Evolutionary conservation across 2,329 filamentous ascomycete genomes (phyloP).

Genomic region (Clonostachys rhizophaga): DNA sequence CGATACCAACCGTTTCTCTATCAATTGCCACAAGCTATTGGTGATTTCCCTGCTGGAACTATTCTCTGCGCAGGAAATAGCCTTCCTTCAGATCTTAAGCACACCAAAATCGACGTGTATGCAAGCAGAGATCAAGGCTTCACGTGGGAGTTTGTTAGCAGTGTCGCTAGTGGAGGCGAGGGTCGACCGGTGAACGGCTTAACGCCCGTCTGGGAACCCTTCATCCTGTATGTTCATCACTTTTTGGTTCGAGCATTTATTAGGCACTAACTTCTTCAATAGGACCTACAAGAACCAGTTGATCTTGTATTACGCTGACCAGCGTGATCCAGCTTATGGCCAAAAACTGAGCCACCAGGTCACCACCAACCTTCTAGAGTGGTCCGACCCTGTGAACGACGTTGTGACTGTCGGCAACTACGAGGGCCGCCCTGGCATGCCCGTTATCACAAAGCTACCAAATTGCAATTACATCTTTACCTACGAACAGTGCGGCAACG

Average conservation of each 20-base stretch:
- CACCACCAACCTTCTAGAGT: slow-evolving; percentile 52
- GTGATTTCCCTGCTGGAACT: slow-evolving; percentile 53
- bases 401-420: slow-evolving; percentile 45
- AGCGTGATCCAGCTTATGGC: slow-evolving; percentile 56
- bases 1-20: slow-evolving; percentile 66
- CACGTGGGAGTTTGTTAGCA: slow-evolving; percentile 62
- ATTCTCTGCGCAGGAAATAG: slow-evolving; percentile 55
- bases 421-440: slow-evolving; percentile 62
- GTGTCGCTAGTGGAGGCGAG: slow-evolving; percentile 56
- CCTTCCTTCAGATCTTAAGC: slow-evolving; percentile 50
- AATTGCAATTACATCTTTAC: slow-evolving; percentile 40
- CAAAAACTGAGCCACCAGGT: slow-evolving; percentile 65
- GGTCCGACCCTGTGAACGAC: slow-evolving; percentile 57
- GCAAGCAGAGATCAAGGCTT: slow-evolving; percentile 54
- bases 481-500: slow-evolving; percentile 53
- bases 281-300: slow-evolving; percentile 44
- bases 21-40: slow-evolving; percentile 44
- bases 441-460: slow-evolving; percentile 50
- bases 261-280: neutral
- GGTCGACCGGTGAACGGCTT: slow-evolving; percentile 57
- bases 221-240: no score
- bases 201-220: slow-evolving; percentile 20
- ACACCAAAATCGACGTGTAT: slow-evolving; percentile 65
- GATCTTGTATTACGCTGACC: slow-evolving; percentile 66
- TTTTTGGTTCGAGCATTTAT: no score